These are phyloP conservation scores for Suhomyces sp. DNA, from an alignment of 805 yeast species.

Conservation along the genomic window DNA sequence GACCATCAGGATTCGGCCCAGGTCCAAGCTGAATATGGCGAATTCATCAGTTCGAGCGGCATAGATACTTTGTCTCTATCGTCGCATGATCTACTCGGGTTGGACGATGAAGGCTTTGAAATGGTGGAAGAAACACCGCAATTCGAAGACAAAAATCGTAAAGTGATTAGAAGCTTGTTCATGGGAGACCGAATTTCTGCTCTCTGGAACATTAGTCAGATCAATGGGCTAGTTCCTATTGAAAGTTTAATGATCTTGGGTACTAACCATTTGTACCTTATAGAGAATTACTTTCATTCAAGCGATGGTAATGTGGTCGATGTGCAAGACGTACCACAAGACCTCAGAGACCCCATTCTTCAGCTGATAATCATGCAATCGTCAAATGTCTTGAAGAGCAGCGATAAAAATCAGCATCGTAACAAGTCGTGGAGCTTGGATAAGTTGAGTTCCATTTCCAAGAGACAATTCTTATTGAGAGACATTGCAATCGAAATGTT, in stretches of 20 bases:
- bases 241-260: constrained; percentile 79
- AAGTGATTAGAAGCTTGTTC: constrained; percentile 64
- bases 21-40: not conserved
- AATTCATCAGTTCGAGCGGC: constrained; percentile 15
- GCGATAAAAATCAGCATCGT: constrained; percentile 37
- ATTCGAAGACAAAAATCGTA: constrained; percentile 69
- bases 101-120: constrained; percentile 38
- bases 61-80: constrained; percentile 27
- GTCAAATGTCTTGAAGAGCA: constrained; percentile 16
- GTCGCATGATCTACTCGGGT: constrained; percentile 9
- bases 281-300: constrained; percentile 65
- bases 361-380: constrained; percentile 57
- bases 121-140: constrained; percentile 28
- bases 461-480: constrained; percentile 70
- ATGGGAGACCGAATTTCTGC: constrained; percentile 69
- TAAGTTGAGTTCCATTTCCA: constrained; percentile 61
- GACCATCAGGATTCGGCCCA: constrained; percentile 11
- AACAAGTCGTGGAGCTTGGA: constrained; percentile 60
- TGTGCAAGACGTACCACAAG: constrained; percentile 60
- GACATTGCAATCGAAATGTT: constrained; percentile 81
- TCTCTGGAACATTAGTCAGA: constrained; percentile 71
- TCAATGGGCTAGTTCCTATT: constrained; percentile 70
- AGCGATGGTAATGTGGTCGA: constrained; percentile 54
- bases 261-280: constrained; percentile 57
- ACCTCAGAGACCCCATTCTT: constrained; percentile 65